These are phyloP conservation scores for Aspergillus jensenii DNA, from an alignment of 2,329 filamentous ascomycete species.

Conservation along the genomic window DNA sequence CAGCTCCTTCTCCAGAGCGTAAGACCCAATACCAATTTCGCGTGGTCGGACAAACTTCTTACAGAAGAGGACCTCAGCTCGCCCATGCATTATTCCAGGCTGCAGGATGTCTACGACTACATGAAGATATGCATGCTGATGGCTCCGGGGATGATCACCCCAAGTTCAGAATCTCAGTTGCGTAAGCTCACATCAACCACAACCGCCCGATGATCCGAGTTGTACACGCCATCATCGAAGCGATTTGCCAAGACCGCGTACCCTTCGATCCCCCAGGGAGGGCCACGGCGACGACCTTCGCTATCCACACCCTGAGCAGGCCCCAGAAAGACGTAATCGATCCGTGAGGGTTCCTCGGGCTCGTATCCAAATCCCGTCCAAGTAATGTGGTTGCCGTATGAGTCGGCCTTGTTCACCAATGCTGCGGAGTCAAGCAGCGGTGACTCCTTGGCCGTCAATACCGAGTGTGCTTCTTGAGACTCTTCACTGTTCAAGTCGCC, in stretches of 20 bases:
- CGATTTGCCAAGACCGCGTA: slow-evolving; percentile 55
- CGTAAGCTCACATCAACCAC: slow-evolving; percentile 49
- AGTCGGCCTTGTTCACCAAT: slow-evolving; percentile 32
- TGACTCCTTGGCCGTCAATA: slow-evolving; percentile 43
- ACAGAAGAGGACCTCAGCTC: neutral
- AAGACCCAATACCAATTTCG: neutral
- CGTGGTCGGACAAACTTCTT: neutral
- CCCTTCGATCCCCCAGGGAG: slow-evolving; percentile 44
- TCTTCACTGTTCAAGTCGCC: slow-evolving; percentile 59
- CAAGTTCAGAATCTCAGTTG: neutral
- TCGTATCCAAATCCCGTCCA: slow-evolving; percentile 55
- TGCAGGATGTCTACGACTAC: neutral
- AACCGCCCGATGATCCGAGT: slow-evolving; percentile 59
- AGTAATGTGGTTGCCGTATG: slow-evolving; percentile 54
- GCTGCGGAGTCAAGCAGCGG: slow-evolving; percentile 40
- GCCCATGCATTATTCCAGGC: neutral
- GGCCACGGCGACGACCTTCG: slow-evolving; percentile 5
- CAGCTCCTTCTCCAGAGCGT: neutral
- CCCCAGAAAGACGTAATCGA: slow-evolving; percentile 55
- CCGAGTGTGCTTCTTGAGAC: slow-evolving; percentile 53
- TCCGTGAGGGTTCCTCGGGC: slow-evolving; percentile 40
- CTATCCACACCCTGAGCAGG: slow-evolving; percentile 14
- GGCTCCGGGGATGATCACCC: neutral
- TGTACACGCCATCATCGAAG: slow-evolving; percentile 57
- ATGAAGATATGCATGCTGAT: neutral